These are phyloP conservation scores for Penicillium alfredii DNA, from an alignment of 495 filamentous ascomycete species.

Conservation along the genomic window DNA sequence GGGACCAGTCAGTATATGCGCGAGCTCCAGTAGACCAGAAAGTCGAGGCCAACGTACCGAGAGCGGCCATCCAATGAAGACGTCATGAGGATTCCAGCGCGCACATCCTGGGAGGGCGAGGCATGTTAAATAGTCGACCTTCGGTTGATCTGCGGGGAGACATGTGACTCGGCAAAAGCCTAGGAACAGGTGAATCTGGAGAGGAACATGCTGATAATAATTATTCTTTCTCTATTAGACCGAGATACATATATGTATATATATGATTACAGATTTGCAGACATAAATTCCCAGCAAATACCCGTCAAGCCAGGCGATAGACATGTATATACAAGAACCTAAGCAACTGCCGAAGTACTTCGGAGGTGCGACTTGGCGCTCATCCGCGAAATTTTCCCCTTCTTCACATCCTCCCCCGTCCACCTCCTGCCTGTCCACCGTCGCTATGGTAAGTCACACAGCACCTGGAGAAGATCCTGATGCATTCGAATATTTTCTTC, in stretches of 20 bases:
- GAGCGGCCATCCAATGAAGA: constrained; percentile 57
- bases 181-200: too few relatives aligned
- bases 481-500: not conserved
- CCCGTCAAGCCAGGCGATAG: too few relatives aligned
- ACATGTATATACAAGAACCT: too few relatives aligned
- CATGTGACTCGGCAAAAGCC: constrained; percentile 31
- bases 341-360: too few relatives aligned
- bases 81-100: constrained; percentile 25
- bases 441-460: constrained; percentile 32
- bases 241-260: too few relatives aligned
- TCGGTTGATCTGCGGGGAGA: constrained; percentile 25
- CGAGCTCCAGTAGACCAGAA: constrained; percentile 2
- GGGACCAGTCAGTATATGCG: constrained; percentile 11
- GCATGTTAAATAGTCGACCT: constrained; percentile 15
- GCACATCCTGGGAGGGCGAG: constrained; percentile 18
- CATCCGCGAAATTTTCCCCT: constrained; percentile 42
- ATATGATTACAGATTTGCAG: too few relatives aligned
- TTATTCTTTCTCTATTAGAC: too few relatives aligned
- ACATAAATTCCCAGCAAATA: too few relatives aligned
- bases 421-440: constrained; percentile 9
- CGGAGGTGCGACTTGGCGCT: too few relatives aligned
- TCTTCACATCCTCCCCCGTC: constrained; percentile 22
- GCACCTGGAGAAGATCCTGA: too few relatives aligned
- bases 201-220: too few relatives aligned
- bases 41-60: constrained; percentile 41